Percentiles rank a stretch among this genome's conserved stretches.
phyloP scores from a whole-genome alignment of 2,329 filamentous ascomycete genomes.

The Beauveria asiatica region DNA sequence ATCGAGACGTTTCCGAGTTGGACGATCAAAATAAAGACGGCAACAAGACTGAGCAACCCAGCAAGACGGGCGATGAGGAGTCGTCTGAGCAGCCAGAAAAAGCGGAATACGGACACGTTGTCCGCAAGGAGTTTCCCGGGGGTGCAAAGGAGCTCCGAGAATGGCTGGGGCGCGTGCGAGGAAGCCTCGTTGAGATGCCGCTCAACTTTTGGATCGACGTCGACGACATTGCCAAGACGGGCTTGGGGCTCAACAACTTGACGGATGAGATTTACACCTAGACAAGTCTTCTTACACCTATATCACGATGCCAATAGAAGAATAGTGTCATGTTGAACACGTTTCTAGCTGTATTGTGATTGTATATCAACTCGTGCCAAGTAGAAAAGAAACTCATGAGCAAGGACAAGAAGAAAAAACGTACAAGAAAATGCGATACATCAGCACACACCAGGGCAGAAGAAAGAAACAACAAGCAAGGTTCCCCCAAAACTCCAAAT shows the following conservation, averaged over 20 bases:
- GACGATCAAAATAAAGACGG: not conserved
- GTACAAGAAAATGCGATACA: not conserved
- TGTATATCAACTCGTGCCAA: not conserved
- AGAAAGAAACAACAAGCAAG: constrained; percentile 11
- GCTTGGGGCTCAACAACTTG: constrained; percentile 61
- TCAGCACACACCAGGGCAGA: constrained; percentile 8
- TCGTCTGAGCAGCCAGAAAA: constrained; percentile 37
- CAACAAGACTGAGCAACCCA: constrained; percentile 31
- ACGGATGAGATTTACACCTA: constrained; percentile 66
- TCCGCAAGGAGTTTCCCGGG: constrained; percentile 66
- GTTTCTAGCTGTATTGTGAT: not conserved
- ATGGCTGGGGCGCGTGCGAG: constrained; percentile 56
- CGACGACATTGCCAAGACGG: constrained; percentile 78
- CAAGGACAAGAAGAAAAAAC: not conserved
- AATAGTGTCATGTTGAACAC: not conserved
- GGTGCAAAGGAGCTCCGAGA: constrained; percentile 68
- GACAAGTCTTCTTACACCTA: not conserved
- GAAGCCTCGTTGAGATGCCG: constrained; percentile 82
- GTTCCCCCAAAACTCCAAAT: constrained; percentile 3
- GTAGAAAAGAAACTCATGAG: not conserved
- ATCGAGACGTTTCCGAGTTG: constrained; percentile 43
- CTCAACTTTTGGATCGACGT: constrained; percentile 74
- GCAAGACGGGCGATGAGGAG: constrained; percentile 38
- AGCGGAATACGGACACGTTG: constrained; percentile 81
- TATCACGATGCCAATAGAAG: not conserved